A percentile compares a stretch with the other conserved stretches of the same genome.
phyloP scores from a whole-genome alignment of 139 green algal genomes.

The Trebouxia sp. region DNA sequence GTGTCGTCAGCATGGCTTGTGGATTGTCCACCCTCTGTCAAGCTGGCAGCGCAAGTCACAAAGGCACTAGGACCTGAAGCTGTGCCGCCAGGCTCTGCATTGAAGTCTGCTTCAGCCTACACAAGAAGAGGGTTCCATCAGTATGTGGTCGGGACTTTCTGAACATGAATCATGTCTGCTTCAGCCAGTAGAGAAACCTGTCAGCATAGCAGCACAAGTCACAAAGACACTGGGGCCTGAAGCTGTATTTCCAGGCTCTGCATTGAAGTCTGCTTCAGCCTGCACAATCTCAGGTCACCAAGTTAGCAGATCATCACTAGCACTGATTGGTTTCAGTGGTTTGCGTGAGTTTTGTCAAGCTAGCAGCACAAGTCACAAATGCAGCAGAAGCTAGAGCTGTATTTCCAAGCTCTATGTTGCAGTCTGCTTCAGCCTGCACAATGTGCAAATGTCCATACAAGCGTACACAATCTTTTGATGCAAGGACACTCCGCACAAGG shows the following conservation, averaged over 20 bases:
- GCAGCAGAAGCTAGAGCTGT: too few relatives aligned
- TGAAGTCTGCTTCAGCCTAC: neutral
- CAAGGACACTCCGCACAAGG: too few relatives aligned
- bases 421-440: too few relatives aligned
- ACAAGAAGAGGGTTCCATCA: neutral
- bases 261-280: neutral
- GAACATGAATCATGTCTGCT: too few relatives aligned
- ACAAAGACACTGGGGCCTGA: constrained; percentile 11
- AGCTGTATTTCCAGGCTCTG: neutral
- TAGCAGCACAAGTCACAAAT: too few relatives aligned
- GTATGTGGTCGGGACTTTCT: too few relatives aligned
- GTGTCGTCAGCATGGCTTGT: constrained; percentile 13
- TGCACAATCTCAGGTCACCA: neutral
- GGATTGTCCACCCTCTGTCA: constrained; percentile 4
- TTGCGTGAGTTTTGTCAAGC: too few relatives aligned
- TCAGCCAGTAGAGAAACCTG: too few relatives aligned
- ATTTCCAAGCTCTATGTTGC: too few relatives aligned
- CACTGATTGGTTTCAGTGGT: too few relatives aligned
- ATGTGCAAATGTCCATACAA: too few relatives aligned
- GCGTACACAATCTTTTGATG: too few relatives aligned
- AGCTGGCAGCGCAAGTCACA: neutral
- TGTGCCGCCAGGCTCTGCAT: neutral
- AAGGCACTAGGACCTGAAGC: constrained; percentile 4
- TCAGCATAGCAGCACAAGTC: neutral
- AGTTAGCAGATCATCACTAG: neutral